These are phyloP conservation scores for Aspergillus sparsus DNA, from an alignment of 495 filamentous ascomycete species.

Conservation along the genomic window DNA sequence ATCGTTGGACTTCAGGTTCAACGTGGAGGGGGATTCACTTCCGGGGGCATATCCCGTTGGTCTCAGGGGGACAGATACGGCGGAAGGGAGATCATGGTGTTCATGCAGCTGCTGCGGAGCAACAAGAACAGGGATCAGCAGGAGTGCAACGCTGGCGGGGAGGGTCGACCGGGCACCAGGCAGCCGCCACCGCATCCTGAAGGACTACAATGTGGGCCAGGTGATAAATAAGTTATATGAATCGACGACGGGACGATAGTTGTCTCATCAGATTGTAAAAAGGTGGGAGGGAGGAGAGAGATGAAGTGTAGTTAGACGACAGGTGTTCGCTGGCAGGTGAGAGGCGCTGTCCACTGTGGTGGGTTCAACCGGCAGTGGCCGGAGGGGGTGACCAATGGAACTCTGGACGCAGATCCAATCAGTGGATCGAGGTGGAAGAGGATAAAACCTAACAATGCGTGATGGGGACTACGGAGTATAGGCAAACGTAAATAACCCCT, in stretches of 20 bases:
- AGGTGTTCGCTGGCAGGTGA: background rate
- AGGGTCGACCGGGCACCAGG: constrained; percentile 49
- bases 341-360: constrained; percentile 3
- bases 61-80: constrained; percentile 37
- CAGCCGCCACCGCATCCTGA: constrained; percentile 53
- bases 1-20: constrained; percentile 63
- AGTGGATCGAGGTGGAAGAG: constrained; percentile 16
- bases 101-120: constrained; percentile 53
- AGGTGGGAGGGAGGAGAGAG: background rate
- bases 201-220: constrained; percentile 33
- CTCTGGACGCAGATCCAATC: constrained; percentile 18
- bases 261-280: constrained; percentile 10
- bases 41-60: constrained; percentile 23
- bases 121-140: constrained; percentile 46
- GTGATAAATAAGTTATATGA: background rate
- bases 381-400: constrained; percentile 20
- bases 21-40: constrained; percentile 19
- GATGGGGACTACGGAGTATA: background rate
- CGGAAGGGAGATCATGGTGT: constrained; percentile 35
- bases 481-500: background rate
- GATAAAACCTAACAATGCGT: background rate
- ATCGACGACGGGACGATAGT: background rate
- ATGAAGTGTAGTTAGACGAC: background rate
- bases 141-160: constrained; percentile 51
- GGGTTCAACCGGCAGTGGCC: constrained; percentile 11